Base-by-base conservation (phyloP, 2,329 filamentous ascomycete species). In the Graphium sp. region DNA sequence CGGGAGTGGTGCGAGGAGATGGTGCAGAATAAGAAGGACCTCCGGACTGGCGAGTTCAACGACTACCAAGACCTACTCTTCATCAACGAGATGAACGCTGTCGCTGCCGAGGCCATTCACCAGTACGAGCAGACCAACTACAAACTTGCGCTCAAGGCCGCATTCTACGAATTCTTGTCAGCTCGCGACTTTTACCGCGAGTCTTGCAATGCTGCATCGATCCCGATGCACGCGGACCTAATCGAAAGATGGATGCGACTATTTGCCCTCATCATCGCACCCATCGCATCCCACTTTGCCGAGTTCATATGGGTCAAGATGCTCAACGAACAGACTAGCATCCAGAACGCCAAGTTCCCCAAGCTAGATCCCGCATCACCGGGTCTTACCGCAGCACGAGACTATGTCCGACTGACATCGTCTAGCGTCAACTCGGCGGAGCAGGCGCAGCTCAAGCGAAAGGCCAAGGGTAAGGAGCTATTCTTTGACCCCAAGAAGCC, bases 251-350 rank as follows among this genome's bases (percentile, higher is more conserved):
- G 89, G 53, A 73, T 93, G 39, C 78, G 91, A 55, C 64, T 91
- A 13, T 87, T 94, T 52, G 74, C 80, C 25, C 64, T 92, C 28
- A 63, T 94, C 44, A 58, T 95, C 40, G 67, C 77, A 4, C 79
- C 84, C 29, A 74, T 95, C 36, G 76, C 87, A 3, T 87, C 89
- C 33, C 89, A 98, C 55, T 95, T 84, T 77, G 65, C 82, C 26
- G 89, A 98, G 48, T 79, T 92, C 53, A 73, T 98, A 47, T 95
- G 84, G 83, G 70, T 79, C 31, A 87, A 95, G 53, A 72, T 95
- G 2, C 70, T 98, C 35, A 71, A 78, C 48, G 84, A 81, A 58
- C 50, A 67, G 20, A 56, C 62, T 31, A 79, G 77, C 6, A 71
- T 98, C 42, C 85, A 95, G 56, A 71, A 74, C 29, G 83, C 80